Percentiles rank a stretch among this genome's conserved stretches.
These are phyloP conservation scores for Sherardia arvensis DNA, from an alignment of 257 asterid genomes.

Conservation along the genomic window DNA sequence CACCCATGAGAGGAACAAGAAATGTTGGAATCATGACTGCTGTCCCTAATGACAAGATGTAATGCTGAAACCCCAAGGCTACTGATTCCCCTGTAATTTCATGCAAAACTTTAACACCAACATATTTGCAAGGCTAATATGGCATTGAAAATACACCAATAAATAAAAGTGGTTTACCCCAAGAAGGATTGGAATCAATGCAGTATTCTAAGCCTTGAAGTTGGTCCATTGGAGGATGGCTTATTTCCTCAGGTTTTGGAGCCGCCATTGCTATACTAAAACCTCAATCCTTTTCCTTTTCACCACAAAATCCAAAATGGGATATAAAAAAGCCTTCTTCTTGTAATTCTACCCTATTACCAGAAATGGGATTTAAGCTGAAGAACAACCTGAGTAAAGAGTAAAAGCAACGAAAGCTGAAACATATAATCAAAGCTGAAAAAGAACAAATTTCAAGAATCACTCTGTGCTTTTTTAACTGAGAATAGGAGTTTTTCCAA, in stretches of 20 bases:
- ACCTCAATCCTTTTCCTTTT: slow-evolving; percentile 2
- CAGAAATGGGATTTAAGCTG: background rate
- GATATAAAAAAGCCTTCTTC: slow-evolving; percentile 5
- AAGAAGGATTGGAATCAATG: slow-evolving; percentile 95
- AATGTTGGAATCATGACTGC: slow-evolving; percentile 94
- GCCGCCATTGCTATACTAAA: slow-evolving; percentile 45
- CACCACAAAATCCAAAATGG: slow-evolving; percentile 19
- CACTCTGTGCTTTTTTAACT: background rate
- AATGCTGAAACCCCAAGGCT: slow-evolving; percentile 90
- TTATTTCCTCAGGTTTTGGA: slow-evolving; percentile 84
- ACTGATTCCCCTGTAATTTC: slow-evolving; percentile 68
- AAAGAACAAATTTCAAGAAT: background rate
- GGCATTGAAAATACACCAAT: background rate
- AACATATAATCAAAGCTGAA: slow-evolving; percentile 23
- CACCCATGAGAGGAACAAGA: slow-evolving; percentile 98
- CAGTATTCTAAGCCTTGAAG: slow-evolving; percentile 97
- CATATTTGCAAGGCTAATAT: background rate
- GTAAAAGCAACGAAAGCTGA: slow-evolving; percentile 11
- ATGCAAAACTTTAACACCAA: slow-evolving; percentile 8
- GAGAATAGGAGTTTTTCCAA: background rate
- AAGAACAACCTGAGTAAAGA: background rate
- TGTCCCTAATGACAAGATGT: slow-evolving; percentile 78
- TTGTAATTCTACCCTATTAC: background rate
- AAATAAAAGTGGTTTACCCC: slow-evolving; percentile 44
- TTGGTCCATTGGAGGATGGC: slow-evolving; percentile 93